These are phyloP conservation scores for Thielaviopsis musarum DNA, from an alignment of 2,329 filamentous ascomycete species.

Conservation along the genomic window DNA sequence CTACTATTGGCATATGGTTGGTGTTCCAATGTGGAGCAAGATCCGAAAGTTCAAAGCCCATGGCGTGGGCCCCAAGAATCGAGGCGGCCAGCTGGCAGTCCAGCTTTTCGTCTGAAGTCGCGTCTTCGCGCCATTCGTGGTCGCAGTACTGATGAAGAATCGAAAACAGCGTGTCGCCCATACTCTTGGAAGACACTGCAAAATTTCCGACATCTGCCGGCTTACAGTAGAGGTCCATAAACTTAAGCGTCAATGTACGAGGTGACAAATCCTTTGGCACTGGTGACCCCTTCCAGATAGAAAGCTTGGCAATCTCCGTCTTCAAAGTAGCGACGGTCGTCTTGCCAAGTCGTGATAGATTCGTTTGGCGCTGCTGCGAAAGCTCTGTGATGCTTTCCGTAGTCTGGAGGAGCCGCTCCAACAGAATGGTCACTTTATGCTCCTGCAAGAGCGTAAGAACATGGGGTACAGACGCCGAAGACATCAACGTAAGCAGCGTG, in stretches of 20 bases:
- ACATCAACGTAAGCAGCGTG: conserved; percentile 44
- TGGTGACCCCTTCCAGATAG: conserved; percentile 40
- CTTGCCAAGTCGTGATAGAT: conserved; percentile 50
- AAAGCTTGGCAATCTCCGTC: conserved; percentile 30
- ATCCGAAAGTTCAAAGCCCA: conserved; percentile 28
- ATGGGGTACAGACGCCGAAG: conserved; percentile 41
- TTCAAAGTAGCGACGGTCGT: conserved; percentile 38
- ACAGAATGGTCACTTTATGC: conserved; percentile 35
- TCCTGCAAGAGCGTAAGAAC: conserved; percentile 38
- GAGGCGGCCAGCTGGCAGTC: conserved; percentile 21
- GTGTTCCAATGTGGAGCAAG: conserved; percentile 28
- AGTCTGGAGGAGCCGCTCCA: conserved; percentile 36
- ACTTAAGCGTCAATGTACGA: conserved; percentile 38
- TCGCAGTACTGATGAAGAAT: conserved; percentile 11
- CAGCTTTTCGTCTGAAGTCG: conserved; percentile 9
- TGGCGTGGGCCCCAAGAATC: conserved; percentile 37
- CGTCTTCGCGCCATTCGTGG: conserved; percentile 9
- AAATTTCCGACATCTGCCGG: conserved; percentile 9
- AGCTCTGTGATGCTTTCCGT: conserved; percentile 40
- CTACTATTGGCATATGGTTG: conserved; percentile 34
- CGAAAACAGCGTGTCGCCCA: conserved; percentile 14
- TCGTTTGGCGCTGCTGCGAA: conserved; percentile 47
- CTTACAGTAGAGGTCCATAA: conserved; percentile 11
- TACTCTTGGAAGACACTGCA: conserved; percentile 7
- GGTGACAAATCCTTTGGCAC: conserved; percentile 38